These are phyloP conservation scores for Borovskyia barvae DNA, from an alignment of 208 protist species.

Conservation along the genomic window DNA sequence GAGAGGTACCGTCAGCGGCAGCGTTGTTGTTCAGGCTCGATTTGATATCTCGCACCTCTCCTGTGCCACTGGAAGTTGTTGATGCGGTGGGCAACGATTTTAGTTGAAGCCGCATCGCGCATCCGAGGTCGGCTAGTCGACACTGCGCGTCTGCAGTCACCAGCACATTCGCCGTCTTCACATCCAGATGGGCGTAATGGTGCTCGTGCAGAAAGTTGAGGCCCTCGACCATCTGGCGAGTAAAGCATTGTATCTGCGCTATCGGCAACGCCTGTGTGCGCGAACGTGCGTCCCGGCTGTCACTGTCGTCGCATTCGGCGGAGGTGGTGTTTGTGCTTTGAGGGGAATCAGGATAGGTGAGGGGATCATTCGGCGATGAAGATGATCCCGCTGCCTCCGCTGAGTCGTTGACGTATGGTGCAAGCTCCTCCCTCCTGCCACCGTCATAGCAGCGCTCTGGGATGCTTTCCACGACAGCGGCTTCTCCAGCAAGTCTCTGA, in stretches of 20 bases:
- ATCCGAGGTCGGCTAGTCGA: conserved; percentile 93
- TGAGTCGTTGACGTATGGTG: too few species aligned
- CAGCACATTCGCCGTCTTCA: conserved; percentile 91
- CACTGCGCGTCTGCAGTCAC: conserved; percentile 64
- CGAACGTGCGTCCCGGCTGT: too few species aligned
- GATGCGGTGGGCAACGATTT: background rate
- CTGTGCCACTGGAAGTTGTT: background rate
- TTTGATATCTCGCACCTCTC: background rate
- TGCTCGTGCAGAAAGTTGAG: conserved; percentile 82
- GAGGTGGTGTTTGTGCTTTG: too few species aligned
- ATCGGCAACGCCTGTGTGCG: conserved; percentile 61
- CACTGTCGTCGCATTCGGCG: too few species aligned
- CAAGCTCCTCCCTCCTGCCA: too few species aligned
- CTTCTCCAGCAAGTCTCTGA: too few species aligned
- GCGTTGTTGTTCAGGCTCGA: background rate
- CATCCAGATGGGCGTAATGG: conserved; percentile 87
- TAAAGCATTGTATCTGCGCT: conserved; percentile 64
- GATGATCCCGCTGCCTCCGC: too few species aligned
- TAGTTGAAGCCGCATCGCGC: conserved; percentile 77
- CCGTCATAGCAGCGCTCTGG: too few species aligned
- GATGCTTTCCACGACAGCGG: too few species aligned
- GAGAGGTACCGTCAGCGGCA: background rate
- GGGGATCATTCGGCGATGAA: too few species aligned
- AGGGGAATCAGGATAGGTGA: too few species aligned
- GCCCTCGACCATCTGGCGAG: conserved; percentile 65